A percentile compares a stretch with the other conserved stretches of the same genome.
Conservation (phyloP, 2,329 filamentous ascomycete species). For the Sporothrix euskadiensis region DNA sequence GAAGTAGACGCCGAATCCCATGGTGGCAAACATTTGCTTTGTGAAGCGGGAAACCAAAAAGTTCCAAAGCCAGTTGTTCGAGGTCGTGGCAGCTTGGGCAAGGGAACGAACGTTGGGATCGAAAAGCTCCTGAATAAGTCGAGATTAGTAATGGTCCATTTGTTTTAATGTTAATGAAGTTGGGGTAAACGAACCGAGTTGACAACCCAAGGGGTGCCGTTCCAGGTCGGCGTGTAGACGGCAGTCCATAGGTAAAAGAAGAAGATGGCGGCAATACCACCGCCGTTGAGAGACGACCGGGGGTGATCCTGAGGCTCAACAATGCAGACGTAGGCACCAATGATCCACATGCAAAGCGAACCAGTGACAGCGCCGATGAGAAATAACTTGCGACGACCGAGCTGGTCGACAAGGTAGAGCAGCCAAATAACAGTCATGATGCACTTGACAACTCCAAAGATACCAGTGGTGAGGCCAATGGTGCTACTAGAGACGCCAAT, state of each 20-base stretch:
- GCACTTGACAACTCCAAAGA: constrained; percentile 77
- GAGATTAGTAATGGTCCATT: no score
- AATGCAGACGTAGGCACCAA: constrained; percentile 61
- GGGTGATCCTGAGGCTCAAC: constrained; percentile 43
- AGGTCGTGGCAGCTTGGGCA: constrained; percentile 69
- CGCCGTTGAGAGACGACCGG: constrained; percentile 37
- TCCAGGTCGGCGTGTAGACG: constrained; percentile 72
- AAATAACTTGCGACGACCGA: constrained; percentile 58
- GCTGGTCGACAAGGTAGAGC: constrained; percentile 65
- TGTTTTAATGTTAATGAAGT: no score
- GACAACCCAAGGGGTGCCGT: constrained; percentile 73
- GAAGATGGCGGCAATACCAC: constrained; percentile 62
- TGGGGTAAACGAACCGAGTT: constrained; percentile 47
- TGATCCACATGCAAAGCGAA: constrained; percentile 64
- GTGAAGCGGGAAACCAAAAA: constrained; percentile 69
- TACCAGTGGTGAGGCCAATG: constrained; percentile 62
- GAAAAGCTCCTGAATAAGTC: constrained; percentile 61
- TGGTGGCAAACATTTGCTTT: constrained; percentile 61
- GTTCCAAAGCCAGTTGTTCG: constrained; percentile 73
- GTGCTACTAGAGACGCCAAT: constrained; percentile 50
- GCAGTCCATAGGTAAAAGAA: constrained; percentile 76
- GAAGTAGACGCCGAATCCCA: constrained; percentile 65
- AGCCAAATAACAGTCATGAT: constrained; percentile 68
- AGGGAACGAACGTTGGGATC: constrained; percentile 67
- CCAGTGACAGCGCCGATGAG: constrained; percentile 57